Base-by-base conservation (phyloP, 2,329 filamentous ascomycete genomes). In the Rutstroemia sp. region DNA sequence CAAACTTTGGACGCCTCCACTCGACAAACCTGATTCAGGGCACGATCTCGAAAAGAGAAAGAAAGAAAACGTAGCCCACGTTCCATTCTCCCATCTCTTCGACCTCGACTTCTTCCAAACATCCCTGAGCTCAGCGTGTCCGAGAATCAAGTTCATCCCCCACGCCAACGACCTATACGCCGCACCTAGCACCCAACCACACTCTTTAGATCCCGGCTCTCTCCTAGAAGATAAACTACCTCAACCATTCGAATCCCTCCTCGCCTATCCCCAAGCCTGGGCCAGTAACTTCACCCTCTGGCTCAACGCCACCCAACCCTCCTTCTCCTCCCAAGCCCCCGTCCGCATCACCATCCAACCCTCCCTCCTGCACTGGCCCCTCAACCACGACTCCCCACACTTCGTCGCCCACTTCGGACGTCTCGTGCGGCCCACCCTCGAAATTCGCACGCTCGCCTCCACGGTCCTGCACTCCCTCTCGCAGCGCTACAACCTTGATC, bases 391-490 rank as follows among this genome's bases (percentile, higher is more conserved):
- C 50, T 40, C 34, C 10, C 51, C 62, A 14, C 30, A 48, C 3
- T 66, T 65, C 39, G 62, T 62, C 1, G 30, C 57, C 3, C 45
- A 54, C 10, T 65, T 66, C 21, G 64, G 63, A 2, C 45, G 49
- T n/a, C 57, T 64, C 17, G 58, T 65, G n/a, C 65, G 64, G n/a
- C 61, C 62, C 36, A 59, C 59, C 4, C 25, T 34, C 9, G 61
- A 65, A 40, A 55, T 56, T 1, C 60, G 64, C 21, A 48, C 54
- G 4, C 58, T 67, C 2, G 63, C 65, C 19, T 62, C 63, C 8
- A 63, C 53, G 16, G 55, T 57, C 0, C 51, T 66, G 14, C 68
- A 69, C 60, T 61, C 63, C 5, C 58, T 74, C 30, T 63, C 66
- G 17, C 56, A 61, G 25, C 63, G 56, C n/a, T 64, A 64, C 54